Conservation (phyloP, 2,329 filamentous ascomycete genomes). For the Onygena corvina region DNA sequence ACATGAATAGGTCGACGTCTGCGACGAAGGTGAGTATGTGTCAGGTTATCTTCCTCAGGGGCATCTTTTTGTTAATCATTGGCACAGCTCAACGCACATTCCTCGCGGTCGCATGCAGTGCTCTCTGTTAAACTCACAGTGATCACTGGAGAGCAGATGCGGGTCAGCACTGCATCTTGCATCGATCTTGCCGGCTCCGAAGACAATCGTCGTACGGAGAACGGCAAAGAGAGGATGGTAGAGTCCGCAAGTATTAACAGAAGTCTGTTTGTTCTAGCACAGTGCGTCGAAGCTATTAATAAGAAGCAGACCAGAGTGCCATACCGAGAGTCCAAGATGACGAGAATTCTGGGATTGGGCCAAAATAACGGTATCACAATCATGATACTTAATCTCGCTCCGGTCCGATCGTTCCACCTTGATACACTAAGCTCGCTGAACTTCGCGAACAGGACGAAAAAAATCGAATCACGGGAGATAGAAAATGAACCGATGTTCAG, state of each 20-base stretch:
- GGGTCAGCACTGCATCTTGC: conserved; percentile 74
- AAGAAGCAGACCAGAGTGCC: conserved; percentile 65
- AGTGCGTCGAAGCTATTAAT: conserved; percentile 91
- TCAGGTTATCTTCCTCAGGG: not conserved
- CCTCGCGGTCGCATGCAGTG: conserved; percentile 79
- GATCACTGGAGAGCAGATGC: conserved; percentile 53
- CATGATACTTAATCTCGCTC: conserved; percentile 92
- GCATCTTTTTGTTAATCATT: conserved; percentile 11
- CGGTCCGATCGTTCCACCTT: conserved; percentile 81
- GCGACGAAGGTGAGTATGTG: conserved; percentile 54
- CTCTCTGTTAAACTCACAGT: conserved; percentile 81
- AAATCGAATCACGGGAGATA: conserved; percentile 88
- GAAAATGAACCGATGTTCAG: conserved; percentile 91
- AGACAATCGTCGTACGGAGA: conserved; percentile 87
- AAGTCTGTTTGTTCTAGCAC: conserved; percentile 82
- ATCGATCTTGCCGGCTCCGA: conserved; percentile 94
- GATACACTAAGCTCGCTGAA: conserved; percentile 90
- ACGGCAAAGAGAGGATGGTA: conserved; percentile 81
- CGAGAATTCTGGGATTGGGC: conserved; percentile 76
- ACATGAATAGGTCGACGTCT: conserved; percentile 78
- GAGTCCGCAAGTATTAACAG: conserved; percentile 98
- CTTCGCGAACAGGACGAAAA: conserved; percentile 88
- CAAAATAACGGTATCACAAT: conserved; percentile 92
- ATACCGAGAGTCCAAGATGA: conserved; percentile 95
- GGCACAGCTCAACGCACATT: conserved; percentile 66